Conservation (phyloP, 148 eudicot species). For the Heliosperma pusillum region DNA sequence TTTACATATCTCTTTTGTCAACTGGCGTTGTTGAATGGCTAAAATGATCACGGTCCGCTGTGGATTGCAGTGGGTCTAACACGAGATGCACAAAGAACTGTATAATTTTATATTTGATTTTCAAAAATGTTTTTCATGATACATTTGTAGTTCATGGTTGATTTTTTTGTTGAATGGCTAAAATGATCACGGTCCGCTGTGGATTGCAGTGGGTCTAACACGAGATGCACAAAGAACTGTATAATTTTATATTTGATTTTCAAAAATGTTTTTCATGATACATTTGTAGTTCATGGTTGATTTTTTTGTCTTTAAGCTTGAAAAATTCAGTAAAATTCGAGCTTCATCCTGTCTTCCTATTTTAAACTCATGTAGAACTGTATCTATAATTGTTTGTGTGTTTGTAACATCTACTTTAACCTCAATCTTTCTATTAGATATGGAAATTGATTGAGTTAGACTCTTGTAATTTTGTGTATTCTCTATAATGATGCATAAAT, state of each 20-base stretch:
- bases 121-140: too few relatives aligned
- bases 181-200: not conserved
- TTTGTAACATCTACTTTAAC: not conserved
- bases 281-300: too few relatives aligned
- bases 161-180: not conserved
- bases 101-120: too few relatives aligned
- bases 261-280: not conserved
- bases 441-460: not conserved
- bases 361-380: not conserved
- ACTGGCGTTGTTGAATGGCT: too few relatives aligned
- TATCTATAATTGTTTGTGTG: not conserved
- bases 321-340: not conserved
- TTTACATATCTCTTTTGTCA: not conserved
- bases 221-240: not conserved
- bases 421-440: not conserved
- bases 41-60: too few relatives aligned
- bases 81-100: too few relatives aligned
- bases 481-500: not conserved
- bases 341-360: not conserved
- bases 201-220: not conserved
- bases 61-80: too few relatives aligned
- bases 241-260: not conserved
- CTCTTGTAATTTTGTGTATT: not conserved
- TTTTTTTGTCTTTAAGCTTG: not conserved
- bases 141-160: too few relatives aligned